phyloP scores from a whole-genome alignment of 768 basidiomycete species.

The Suillus decipiens region DNA sequence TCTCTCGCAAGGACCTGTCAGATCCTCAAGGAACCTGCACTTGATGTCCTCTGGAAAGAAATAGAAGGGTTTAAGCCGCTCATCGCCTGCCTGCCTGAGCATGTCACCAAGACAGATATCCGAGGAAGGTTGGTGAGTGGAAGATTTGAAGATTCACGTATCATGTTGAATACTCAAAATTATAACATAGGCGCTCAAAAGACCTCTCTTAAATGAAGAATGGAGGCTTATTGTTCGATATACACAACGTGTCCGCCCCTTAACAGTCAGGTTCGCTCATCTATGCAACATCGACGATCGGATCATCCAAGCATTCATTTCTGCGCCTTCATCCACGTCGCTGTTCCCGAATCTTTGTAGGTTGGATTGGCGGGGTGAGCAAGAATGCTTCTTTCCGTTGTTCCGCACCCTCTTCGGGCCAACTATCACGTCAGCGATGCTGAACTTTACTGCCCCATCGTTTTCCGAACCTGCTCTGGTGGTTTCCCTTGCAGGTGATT shows the following conservation, averaged over 20 bases:
- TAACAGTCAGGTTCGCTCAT: neutral
- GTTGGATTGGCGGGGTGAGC: neutral
- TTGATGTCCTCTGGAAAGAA: neutral
- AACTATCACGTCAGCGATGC: neutral
- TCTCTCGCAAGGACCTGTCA: neutral
- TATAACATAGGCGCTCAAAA: neutral
- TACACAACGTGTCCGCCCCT: neutral
- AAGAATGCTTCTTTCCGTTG: neutral
- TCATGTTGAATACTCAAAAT: neutral
- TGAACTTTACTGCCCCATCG: neutral
- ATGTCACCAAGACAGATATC: neutral
- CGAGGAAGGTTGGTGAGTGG: neutral
- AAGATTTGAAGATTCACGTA: neutral
- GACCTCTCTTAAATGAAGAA: neutral
- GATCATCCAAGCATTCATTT: neutral
- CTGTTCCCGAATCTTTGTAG: neutral
- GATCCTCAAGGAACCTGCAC: neutral
- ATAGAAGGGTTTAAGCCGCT: neutral
- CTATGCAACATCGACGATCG: neutral
- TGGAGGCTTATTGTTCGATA: neutral
- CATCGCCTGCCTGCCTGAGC: neutral
- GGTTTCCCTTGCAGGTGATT: neutral
- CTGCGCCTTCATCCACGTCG: neutral
- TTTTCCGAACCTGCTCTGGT: neutral
- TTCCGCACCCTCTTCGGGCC: neutral